Evolutionary conservation across 805 yeast genomes (phyloP), one percentile per base, ranked within the genome.

Genomic region (Saturnispora hagleri): DNA sequence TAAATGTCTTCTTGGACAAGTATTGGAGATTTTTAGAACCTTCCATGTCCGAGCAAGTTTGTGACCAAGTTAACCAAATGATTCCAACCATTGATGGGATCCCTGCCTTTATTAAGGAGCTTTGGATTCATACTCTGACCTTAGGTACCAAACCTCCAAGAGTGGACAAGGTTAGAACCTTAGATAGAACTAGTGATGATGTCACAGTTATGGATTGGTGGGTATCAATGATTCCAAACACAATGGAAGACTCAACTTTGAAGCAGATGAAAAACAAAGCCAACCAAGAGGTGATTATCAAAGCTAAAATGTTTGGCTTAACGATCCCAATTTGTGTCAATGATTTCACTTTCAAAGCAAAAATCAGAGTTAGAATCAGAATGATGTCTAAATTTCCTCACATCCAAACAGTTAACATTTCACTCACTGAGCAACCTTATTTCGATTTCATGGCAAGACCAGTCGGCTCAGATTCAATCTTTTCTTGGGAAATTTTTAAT

Each of bases 201-300:
- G 84, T 93, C 49, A 95, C 91, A 10, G 97, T 95, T 50, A 93
- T 93, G 97, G 99, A 93, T 69, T 91, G 97, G 97, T 85, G 82
- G 42, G 78, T 86, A 43, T 86, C 97, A 1, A 88, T 90, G 72
- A 85, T 88, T 27, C 99, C 99, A n/a, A 89, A 88, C 68, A 86
- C 89, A 40, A 68, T 80, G 47, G 84, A 85, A 42, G 99, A 93
- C 67, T 72, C 89, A 59, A 88, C 89, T 51, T 81, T 82, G 27
- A 87, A 91, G 62, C 97, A 93, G 68, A 66, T 85, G 67, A 87
- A 84, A 64, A 88, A 82, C 65, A 82, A 81, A 58, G 90, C 89
- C 43, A 89, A 90, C 67, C 95, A 90, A 63, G 80, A 80, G 62
- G 75, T 86, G 43, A 82, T 85, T 36, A 79, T 91, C 38, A 88